phyloP scores from a whole-genome alignment of 768 basidiomycete species.

The Serendipita sp. region DNA sequence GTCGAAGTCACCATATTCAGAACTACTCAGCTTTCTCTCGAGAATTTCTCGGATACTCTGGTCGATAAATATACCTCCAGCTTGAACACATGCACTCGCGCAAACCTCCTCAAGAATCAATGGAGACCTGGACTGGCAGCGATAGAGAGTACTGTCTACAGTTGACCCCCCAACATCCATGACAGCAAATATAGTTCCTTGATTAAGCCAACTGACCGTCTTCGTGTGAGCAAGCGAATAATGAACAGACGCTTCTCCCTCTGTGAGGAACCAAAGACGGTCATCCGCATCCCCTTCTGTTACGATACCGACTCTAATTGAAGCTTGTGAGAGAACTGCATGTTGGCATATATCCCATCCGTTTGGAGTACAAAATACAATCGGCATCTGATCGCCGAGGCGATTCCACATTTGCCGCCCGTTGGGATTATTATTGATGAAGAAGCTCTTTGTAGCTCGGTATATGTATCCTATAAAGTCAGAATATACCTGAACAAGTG shows the following conservation, averaged over 20 bases:
- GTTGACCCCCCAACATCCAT: constrained; percentile 3
- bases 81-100: constrained; percentile 4
- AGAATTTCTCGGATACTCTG: not conserved
- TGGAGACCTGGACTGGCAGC: not conserved
- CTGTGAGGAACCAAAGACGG: constrained; percentile 13
- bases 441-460: constrained; percentile 12
- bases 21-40: not conserved
- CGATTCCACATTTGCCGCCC: constrained; percentile 12
- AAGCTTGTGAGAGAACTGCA: constrained; percentile 15
- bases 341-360: constrained; percentile 15
- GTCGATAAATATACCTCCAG: not conserved
- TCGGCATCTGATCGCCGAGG: constrained; percentile 11
- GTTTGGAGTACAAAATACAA: constrained; percentile 17
- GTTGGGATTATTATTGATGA: constrained; percentile 13
- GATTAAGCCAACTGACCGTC: not conserved
- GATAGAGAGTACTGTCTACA: constrained; percentile 4
- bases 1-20: not conserved
- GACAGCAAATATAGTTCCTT: not conserved
- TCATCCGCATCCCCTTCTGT: constrained; percentile 9
- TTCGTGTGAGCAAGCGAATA: not conserved
- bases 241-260: constrained; percentile 8
- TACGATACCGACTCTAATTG: constrained; percentile 15
- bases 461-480: constrained; percentile 18
- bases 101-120: constrained; percentile 4
- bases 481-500: constrained; percentile 14